phyloP scores from a whole-genome alignment of 139 green algal species.

The Penium margaritaceum region DNA sequence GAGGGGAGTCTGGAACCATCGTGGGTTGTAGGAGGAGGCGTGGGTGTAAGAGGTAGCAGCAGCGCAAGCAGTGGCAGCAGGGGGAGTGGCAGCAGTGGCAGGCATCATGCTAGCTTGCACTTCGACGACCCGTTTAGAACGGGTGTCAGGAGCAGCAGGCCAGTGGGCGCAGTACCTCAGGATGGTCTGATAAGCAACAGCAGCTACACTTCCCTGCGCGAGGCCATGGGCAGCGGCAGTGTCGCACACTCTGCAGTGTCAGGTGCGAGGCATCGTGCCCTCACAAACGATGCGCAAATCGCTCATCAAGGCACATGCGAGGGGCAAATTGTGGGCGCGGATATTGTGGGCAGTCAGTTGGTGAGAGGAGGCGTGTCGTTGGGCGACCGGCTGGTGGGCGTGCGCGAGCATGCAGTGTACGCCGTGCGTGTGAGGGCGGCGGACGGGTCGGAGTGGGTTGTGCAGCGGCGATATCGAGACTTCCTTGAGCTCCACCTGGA shows the following conservation, averaged over 20 bases:
- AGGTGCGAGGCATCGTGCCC: not conserved
- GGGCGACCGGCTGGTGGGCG: conserved; percentile 24
- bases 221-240: not conserved
- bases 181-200: not conserved
- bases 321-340: conserved; percentile 11
- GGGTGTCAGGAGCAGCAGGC: not conserved
- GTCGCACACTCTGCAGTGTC: not conserved
- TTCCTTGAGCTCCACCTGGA: conserved; percentile 8
- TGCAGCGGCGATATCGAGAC: conserved; percentile 29
- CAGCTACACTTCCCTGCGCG: not conserved
- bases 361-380: conserved; percentile 24
- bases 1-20: not conserved
- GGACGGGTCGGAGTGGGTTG: conserved; percentile 2
- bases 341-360: conserved; percentile 8
- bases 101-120: too few species aligned
- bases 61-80: too few species aligned
- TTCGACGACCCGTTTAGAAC: not conserved
- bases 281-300: too few species aligned
- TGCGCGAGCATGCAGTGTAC: conserved; percentile 21
- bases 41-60: too few species aligned
- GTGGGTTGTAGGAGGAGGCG: not conserved
- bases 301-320: too few species aligned
- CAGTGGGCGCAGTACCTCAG: not conserved
- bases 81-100: too few species aligned
- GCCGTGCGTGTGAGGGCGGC: not conserved